phyloP scores from a whole-genome alignment of 73 alveolate genomes.

The Paraurostyla sp. region DNA sequence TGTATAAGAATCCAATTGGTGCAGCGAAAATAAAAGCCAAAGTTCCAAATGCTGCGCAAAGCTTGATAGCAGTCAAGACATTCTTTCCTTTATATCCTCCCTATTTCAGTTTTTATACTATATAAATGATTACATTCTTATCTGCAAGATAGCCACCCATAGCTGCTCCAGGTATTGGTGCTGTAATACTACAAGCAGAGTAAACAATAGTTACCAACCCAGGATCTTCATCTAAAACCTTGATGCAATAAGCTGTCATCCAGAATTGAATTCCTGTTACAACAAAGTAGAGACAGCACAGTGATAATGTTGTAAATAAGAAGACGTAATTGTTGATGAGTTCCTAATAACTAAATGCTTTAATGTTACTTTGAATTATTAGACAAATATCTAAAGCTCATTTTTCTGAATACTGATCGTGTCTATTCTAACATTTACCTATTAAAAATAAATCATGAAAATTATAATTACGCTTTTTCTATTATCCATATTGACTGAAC shows the following conservation, averaged over 20 bases:
- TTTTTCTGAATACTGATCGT: conserved; percentile 29
- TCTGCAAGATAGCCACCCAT: conserved; percentile 92
- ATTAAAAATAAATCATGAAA: neutral
- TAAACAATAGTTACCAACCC: conserved; percentile 78
- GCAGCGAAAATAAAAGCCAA: conserved; percentile 86
- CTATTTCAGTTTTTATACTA: neutral
- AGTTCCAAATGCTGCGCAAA: conserved; percentile 88
- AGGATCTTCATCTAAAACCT: conserved; percentile 82
- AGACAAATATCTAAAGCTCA: neutral
- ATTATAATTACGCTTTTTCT: neutral
- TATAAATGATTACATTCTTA: conserved; percentile 57
- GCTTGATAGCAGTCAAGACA: conserved; percentile 82
- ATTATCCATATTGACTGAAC: conserved; percentile 2
- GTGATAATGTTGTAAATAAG: conserved; percentile 82
- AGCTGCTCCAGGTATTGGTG: conserved; percentile 95
- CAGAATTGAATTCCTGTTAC: conserved; percentile 97
- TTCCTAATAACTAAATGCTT: neutral
- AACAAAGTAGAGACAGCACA: conserved; percentile 90
- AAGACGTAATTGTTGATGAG: conserved; percentile 76
- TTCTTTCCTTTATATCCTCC: conserved; percentile 97
- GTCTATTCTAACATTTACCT: conserved; percentile 59
- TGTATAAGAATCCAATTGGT: conserved; percentile 92
- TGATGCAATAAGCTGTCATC: conserved; percentile 83
- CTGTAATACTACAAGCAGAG: conserved; percentile 84
- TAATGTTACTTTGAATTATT: conserved; percentile 36